A percentile compares a stretch with the other conserved stretches of the same genome.
phyloP scores from a whole-genome alignment of 345 rosid species.

The Syzygium oleosum region DNA sequence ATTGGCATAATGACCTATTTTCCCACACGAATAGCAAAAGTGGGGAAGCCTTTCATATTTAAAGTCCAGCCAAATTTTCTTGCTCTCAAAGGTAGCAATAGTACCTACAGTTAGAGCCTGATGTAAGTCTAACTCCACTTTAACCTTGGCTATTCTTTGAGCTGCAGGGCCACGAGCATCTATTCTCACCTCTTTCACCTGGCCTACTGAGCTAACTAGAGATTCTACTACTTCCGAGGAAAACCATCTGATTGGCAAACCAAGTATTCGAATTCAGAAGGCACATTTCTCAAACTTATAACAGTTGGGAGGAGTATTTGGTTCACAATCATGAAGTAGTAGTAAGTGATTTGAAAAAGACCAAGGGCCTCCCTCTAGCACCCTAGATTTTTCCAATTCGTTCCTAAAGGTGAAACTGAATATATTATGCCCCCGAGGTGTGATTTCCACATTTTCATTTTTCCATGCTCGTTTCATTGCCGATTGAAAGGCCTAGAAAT shows the following conservation, averaged over 20 bases:
- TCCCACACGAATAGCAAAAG: background rate
- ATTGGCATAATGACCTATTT: too few relatives aligned
- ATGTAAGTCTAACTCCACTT: background rate
- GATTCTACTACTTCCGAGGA: background rate
- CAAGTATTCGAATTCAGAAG: background rate
- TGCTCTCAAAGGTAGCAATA: background rate
- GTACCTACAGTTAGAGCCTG: background rate
- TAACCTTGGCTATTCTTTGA: background rate
- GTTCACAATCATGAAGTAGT: background rate
- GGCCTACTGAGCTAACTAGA: background rate
- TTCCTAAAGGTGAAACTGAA: background rate
- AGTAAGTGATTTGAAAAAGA: background rate
- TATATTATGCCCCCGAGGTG: background rate
- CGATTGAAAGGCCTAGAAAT: too few relatives aligned
- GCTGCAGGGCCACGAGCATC: fast-evolving
- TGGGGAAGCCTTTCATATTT: background rate
- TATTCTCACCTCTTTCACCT: background rate
- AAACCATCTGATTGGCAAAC: background rate
- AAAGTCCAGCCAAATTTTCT: background rate
- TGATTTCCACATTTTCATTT: background rate
- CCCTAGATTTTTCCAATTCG: background rate
- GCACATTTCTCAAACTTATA: background rate
- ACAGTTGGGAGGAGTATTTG: background rate
- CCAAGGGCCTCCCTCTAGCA: background rate
- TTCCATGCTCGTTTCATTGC: too few relatives aligned